Evolutionary conservation across 2,329 filamentous ascomycete species (phyloP), one percentile per base, ranked within the genome.

Genomic region (Calonectria henricotiae): DNA sequence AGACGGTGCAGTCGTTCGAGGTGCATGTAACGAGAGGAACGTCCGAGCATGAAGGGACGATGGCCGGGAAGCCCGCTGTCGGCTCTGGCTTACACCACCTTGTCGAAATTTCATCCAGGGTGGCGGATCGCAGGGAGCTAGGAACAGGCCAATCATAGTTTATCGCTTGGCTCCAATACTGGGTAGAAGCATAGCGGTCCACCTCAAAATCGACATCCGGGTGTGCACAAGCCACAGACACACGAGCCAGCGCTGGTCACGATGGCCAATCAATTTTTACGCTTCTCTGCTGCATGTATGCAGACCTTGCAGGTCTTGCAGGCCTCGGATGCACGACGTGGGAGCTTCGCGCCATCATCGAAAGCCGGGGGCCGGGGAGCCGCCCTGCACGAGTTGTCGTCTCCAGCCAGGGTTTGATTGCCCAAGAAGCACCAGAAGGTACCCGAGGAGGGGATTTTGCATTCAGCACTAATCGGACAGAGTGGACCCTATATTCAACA

Each of bases 141-240:
- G 11, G 5, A 51, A 17, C 17, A 17, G 13, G 23, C 74, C 73
- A 76, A 76, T 75, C 74, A 76, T 65, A 55, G 41, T 55, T 66
- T 65, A 62, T 62, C 37, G 47, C 37, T 37, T n/a, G 23, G 25
- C 20, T 20, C 11, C 46, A 23, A 70, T 67, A 69, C 63, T 47
- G 69, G 75, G 64, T 77, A 77, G 8, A 74, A 41, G 63, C 74
- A 77, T 77, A 77, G 61, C 37, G 71, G 11, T 67, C 75, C 73
- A 74, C 73, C 61, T 71, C 58, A 32, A 55, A 76, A 75, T 76
- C 69, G 68, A 70, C 68, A 67, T 41, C 62, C 30, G 41, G 65
- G 43, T 60, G 63, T 30, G 72, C 72, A 73, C 71, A 67, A 67
- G 72, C 72, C 72, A 73, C 65, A 47, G 51, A 27, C 62, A 68